phyloP scores from a whole-genome alignment of 2,329 filamentous ascomycete genomes.

The Apiospora malaysiana region DNA sequence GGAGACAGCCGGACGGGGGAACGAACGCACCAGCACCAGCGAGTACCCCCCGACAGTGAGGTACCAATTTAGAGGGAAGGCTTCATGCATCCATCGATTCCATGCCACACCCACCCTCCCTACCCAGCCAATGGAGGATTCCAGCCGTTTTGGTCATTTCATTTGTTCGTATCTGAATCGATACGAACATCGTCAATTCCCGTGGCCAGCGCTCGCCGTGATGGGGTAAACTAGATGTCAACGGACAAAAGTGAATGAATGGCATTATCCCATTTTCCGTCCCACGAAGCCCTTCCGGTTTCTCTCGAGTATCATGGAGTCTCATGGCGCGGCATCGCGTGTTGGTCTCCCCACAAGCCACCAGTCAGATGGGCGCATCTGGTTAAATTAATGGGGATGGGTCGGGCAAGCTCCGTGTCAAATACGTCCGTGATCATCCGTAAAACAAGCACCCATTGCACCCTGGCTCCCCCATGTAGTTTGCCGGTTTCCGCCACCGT shows the following conservation, averaged over 20 bases:
- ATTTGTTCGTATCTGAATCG: neutral
- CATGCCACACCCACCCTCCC: conserved; percentile 11
- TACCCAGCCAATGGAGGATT: conserved; percentile 3
- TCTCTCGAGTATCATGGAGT: conserved; percentile 18
- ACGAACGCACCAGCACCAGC: neutral
- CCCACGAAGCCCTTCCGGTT: conserved; percentile 7
- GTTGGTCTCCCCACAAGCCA: conserved; percentile 18
- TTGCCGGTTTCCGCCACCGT: conserved; percentile 18
- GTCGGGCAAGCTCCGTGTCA: conserved; percentile 19
- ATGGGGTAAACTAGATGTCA: no score
- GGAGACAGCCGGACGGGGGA: neutral
- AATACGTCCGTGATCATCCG: conserved; percentile 19
- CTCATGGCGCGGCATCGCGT: conserved; percentile 15
- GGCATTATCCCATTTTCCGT: neutral
- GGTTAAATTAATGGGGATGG: conserved; percentile 17
- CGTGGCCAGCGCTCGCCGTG: neutral
- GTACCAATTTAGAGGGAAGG: conserved; percentile 1
- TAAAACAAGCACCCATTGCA: conserved; percentile 12
- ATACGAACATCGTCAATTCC: neutral
- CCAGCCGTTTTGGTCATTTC: conserved; percentile 4
- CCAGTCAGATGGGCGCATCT: conserved; percentile 19
- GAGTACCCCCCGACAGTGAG: neutral
- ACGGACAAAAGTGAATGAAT: neutral
- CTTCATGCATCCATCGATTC: conserved; percentile 18
- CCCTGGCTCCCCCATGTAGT: conserved; percentile 7